A percentile compares a stretch with the other conserved stretches of the same genome.
Conservation (phyloP, 148 eudicot species). For the Spergularia bocconei region DNA sequence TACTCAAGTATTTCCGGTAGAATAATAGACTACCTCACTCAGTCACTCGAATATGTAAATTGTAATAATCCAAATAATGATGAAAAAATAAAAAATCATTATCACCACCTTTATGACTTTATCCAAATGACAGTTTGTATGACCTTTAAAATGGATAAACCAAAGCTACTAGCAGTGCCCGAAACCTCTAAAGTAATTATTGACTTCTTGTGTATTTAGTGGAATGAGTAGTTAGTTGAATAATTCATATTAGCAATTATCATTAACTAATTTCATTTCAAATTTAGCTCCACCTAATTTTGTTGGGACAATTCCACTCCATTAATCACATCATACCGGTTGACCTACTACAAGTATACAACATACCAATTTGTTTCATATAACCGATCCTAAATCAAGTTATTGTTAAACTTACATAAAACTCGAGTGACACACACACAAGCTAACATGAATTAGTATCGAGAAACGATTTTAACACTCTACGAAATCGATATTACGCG, state of each 20-base stretch:
- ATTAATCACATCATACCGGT: neutral
- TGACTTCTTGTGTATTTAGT: neutral
- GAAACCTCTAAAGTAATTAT: neutral
- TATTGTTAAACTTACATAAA: too few relatives aligned
- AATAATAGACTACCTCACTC: neutral
- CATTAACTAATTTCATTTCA: too few relatives aligned
- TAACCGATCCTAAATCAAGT: too few relatives aligned
- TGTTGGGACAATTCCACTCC: neutral
- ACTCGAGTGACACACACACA: too few relatives aligned
- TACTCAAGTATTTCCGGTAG: too few relatives aligned
- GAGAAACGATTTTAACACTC: too few relatives aligned
- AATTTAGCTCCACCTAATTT: neutral
- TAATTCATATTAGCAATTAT: neutral
- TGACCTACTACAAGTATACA: too few relatives aligned
- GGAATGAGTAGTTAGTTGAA: neutral
- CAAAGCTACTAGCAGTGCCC: neutral
- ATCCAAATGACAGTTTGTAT: conserved; percentile 26
- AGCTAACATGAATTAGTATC: too few relatives aligned
- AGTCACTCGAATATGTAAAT: neutral
- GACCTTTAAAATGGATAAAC: conserved; percentile 2
- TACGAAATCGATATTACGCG: too few relatives aligned
- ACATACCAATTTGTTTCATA: too few relatives aligned
- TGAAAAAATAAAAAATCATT: neutral
- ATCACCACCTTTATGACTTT: neutral
- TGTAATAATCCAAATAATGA: neutral